Evolutionary conservation across 495 filamentous ascomycete genomes (phyloP), one percentile per base, ranked within the genome.

Genomic region (Annulohypoxylon moriforme): DNA sequence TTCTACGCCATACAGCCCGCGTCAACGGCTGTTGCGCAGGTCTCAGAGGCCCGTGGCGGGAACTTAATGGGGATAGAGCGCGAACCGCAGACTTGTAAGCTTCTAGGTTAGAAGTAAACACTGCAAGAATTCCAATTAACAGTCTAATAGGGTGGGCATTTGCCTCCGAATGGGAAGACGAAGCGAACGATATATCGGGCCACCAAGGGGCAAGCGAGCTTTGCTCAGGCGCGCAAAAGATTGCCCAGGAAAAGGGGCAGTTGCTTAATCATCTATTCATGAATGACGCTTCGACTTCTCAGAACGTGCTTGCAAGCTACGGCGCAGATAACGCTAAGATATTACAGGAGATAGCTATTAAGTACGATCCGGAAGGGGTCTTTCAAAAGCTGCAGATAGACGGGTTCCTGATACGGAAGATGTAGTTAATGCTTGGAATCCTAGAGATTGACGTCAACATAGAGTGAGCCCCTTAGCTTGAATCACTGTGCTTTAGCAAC

Each of bases 341-440:
- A 11, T 31, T 60, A 38, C 20, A 24, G 22, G 57, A 60, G 57
- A 31, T 24, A 24, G 40, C 38, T 20, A 16, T 13, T 13, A 60
- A 60, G 57, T 60, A 60, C 14, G 57, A 60, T 20, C 57, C 57
- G 2, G 25, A 60, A 1, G 57, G 24, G 10, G 36, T 60, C 38
- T 60, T 60, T 24, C 57, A 60, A 24, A 60, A 60, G n/a, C 40
- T 46, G 5, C 57, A 60, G 40, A 29, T 47, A 5, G 57, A 60
- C 27, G 57, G 57, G 2, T 60, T 46, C 25, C 25, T 60, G 3
- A 38, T 57, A 40, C 53, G 53, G 9, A 57, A 57, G 33, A 38
- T 40, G 20, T 50, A 20, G 16, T 44, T 14, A n/a, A n/a, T n/a
- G n/a, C n/a, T n/a, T n/a, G n/a, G n/a, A n/a, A n/a, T n/a, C n/a